Base-by-base conservation (phyloP, 1,284 basidiomycete genomes). In the Ustilago lituana region DNA sequence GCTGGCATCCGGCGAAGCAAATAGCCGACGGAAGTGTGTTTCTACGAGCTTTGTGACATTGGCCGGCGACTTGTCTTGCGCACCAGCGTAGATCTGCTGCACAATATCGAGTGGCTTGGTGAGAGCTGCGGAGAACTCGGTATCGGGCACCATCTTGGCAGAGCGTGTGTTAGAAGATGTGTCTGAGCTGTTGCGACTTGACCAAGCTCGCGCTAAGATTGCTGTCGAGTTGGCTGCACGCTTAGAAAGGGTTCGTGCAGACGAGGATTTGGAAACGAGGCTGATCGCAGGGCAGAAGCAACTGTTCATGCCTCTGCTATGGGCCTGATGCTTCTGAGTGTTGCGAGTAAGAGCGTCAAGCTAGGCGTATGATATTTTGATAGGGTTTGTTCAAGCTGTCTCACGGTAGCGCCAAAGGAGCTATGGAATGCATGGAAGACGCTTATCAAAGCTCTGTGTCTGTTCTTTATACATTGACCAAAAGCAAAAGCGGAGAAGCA, bases 111-210 rank as follows among this genome's bases (percentile, higher is more conserved):
- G 56, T 4, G 71, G 71, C 38, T 60, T 62, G n/a, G 33, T 60
- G n/a, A 73, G 52, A 10, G 71, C 71, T 17, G 20, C 29, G n/a
- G 58, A 59, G 53, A 73, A 73, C 40, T 73, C 62, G 14, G 66
- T 73, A 29, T 73, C 62, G 17, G 71, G 71, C 6, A 73, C 66
- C 71, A 73, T 73, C 5, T 46, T 73, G 47, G 17, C 22, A n/a
- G 48, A 20, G 31, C 29, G 31, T 19, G 5, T 33, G 27, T 1
- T 6, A 5, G 24, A n/a, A 0, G 43, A 36, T 11, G 51, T 32
- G 19, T 33, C 50, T 37, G 38, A 51, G 45, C 24, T 20, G 11
- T 37, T 23, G 20, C 11, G n/a, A 23, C 3, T 26, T 4, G 12
- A 24, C 9, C 24, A 24, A 10, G 17, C 20, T n/a, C 31, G 33